phyloP scores from a whole-genome alignment of 768 basidiomycete genomes.

The Mycena belliarum region DNA sequence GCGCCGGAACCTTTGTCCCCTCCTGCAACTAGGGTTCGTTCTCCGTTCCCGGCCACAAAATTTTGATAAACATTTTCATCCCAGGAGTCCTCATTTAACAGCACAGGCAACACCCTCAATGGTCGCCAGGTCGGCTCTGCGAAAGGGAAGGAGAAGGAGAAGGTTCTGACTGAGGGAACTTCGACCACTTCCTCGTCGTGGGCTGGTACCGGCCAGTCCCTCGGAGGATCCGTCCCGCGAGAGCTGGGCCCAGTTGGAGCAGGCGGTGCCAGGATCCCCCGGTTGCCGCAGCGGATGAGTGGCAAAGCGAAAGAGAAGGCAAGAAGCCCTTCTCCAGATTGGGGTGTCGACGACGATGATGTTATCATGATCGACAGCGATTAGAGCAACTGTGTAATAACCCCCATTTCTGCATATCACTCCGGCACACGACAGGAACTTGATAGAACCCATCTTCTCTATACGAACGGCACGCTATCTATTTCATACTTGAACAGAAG shows the following conservation, averaged over 20 bases:
- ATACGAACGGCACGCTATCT: background rate
- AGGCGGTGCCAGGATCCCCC: conserved; percentile 55
- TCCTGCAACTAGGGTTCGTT: conserved; percentile 33
- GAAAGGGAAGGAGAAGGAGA: conserved; percentile 61
- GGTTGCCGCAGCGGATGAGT: conserved; percentile 38
- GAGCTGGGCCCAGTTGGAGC: conserved; percentile 50
- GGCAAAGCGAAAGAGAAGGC: conserved; percentile 32
- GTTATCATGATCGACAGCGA: conserved; percentile 87
- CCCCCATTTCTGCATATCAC: background rate
- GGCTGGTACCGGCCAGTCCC: conserved; percentile 51
- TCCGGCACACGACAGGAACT: background rate
- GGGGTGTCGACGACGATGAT: conserved; percentile 80
- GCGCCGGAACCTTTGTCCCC: conserved; percentile 31
- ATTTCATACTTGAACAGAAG: too few relatives aligned
- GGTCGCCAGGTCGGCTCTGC: conserved; percentile 47
- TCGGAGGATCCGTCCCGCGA: conserved; percentile 43
- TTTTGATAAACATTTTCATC: conserved; percentile 2
- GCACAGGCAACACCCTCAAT: conserved; percentile 67
- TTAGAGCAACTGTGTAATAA: conserved; percentile 26
- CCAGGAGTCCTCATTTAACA: conserved; percentile 55
- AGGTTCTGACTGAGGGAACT: conserved; percentile 38
- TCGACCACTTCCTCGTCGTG: conserved; percentile 35
- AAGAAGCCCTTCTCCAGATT: conserved; percentile 76
- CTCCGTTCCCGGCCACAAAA: background rate
- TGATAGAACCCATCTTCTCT: background rate